Evolutionary conservation across 441 rosid species (phyloP).

Genomic region (Sinapis alba): DNA sequence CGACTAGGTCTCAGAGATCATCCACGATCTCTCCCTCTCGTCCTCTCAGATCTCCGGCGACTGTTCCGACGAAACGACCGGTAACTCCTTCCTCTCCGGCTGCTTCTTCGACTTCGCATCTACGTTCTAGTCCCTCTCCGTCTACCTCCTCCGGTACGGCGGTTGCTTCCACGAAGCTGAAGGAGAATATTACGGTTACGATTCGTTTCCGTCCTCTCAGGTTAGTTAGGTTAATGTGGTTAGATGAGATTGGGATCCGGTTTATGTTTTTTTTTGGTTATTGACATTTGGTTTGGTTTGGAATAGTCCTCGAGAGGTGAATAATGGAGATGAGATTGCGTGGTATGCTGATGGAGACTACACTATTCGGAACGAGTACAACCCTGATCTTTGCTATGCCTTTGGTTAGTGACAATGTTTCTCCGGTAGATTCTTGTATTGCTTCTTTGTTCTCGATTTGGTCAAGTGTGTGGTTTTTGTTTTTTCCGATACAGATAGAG

Average conservation of each 20-base stretch:
- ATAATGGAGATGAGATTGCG: slow-evolving; percentile 86
- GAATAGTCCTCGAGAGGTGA: slow-evolving; percentile 73
- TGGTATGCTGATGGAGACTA: slow-evolving; percentile 93
- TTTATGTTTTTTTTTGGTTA: slow-evolving; percentile 17
- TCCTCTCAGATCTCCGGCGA: slow-evolving; percentile 65
- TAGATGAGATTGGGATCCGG: slow-evolving; percentile 10
- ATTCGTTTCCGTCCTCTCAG: slow-evolving; percentile 95
- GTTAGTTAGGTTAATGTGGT: slow-evolving; percentile 48
- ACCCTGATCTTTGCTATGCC: slow-evolving; percentile 71
- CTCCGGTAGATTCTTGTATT: slow-evolving; percentile 2
- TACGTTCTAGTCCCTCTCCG: slow-evolving; percentile 41
- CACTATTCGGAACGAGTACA: slow-evolving; percentile 77
- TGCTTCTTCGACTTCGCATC: slow-evolving; percentile 39
- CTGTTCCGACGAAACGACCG: slow-evolving; percentile 49
- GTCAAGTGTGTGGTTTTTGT: background rate
- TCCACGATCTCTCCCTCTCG: slow-evolving; percentile 79
- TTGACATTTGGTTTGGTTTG: slow-evolving; percentile 14
- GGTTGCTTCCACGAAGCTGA: slow-evolving; percentile 44
- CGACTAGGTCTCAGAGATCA: slow-evolving; percentile 62
- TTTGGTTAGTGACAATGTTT: slow-evolving; percentile 71
- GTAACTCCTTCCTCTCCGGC: slow-evolving; percentile 61
- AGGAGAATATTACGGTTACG: slow-evolving; percentile 89
- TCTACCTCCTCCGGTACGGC: slow-evolving; percentile 31
- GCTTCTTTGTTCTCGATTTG: slow-evolving; percentile 15
- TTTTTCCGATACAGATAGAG: slow-evolving; percentile 55